Evolutionary conservation across 495 filamentous ascomycete genomes (phyloP), one percentile per base, ranked within the genome.

Genomic region (Neurospora sp.): DNA sequence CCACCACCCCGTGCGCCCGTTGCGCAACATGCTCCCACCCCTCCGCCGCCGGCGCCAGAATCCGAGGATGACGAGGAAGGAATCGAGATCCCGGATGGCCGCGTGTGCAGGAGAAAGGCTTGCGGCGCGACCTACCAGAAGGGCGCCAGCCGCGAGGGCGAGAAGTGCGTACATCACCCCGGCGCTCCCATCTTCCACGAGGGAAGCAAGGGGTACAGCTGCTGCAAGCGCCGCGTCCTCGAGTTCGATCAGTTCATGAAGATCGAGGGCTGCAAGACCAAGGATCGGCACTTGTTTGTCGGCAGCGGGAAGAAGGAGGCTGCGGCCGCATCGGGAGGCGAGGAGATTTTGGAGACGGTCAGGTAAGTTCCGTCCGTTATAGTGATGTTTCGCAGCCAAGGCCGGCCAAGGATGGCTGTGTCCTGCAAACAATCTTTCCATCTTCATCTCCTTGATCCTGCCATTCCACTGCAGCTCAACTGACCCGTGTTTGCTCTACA

Each of bases 241-340:
- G 96, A 99, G 79, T 99, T 99, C 78, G 96, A 99, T 80, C 91
- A 98, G 82, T 99, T 99, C 81, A 89, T 99, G 90, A 94, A 91
- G 82, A 94, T 99, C 69, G 88, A 92, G 70, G 96, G 96, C 1
- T 99, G 96, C 83, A 89, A 89, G 78, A 91, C 91, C 39, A 95
- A 94, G 80, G 85, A 87, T 69, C 86, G 86, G 74, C 96, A 99
- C 84, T 79, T 97, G 72, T 98, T 97, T 80, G 85, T 97, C 41
- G 96, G 94, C 1, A 93, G 89, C 74, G 89, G 88, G 20, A 92
- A 91, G 79, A 87, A 89, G 79, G 82, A 86, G 87, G 42, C 75
- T 1, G 65, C 74, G 1, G 82, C 87, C 78, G 74, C 69, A 9
- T 69, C 84, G 80, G 81, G 84, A 83, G 81, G 82, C 1, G 89